A percentile compares a stretch with the other conserved stretches of the same genome.
Evolutionary conservation across 331 rosid genomes (phyloP).

Genomic region (Malus hybrid): DNA sequence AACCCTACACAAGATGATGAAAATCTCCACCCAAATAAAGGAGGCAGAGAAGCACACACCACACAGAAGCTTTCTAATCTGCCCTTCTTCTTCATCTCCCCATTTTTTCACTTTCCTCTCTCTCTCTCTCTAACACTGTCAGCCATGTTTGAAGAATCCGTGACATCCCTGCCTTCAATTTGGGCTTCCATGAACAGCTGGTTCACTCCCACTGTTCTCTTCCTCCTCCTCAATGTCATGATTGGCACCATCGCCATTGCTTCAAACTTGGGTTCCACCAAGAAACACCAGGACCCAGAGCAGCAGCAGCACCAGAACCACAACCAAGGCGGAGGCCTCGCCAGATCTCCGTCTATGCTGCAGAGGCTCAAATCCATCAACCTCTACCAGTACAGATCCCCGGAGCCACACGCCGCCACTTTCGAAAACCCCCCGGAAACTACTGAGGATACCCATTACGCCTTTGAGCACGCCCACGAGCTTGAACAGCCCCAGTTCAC

Average conservation of each 20-base stretch:
- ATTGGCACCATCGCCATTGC: constrained; percentile 75
- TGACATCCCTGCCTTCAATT: constrained; percentile 44
- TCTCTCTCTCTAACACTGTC: background rate
- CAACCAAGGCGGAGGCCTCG: constrained; percentile 22
- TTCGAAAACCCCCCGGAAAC: constrained; percentile 15
- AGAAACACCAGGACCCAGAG: constrained; percentile 16
- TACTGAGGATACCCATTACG: background rate
- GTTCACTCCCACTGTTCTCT: constrained; percentile 81
- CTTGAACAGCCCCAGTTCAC: constrained; percentile 14
- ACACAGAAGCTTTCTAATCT: background rate
- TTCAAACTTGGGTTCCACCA: constrained; percentile 30
- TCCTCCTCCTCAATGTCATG: constrained; percentile 65
- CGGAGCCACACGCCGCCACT: constrained; percentile 5
- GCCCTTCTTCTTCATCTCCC: too few relatives aligned
- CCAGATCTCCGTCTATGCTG: constrained; percentile 65
- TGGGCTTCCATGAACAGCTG: constrained; percentile 69
- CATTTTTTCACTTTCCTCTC: too few relatives aligned
- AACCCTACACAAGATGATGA: background rate
- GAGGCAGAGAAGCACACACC: background rate
- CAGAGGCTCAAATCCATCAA: constrained; percentile 70
- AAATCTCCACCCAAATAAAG: constrained; percentile 5
- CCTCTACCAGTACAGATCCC: constrained; percentile 46
- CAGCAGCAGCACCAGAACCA: background rate
- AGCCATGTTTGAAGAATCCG: constrained; percentile 62
- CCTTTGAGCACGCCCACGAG: constrained; percentile 5